phyloP scores from a whole-genome alignment of 2,329 filamentous ascomycete genomes.

The Hymenoscyphus fraxineus region DNA sequence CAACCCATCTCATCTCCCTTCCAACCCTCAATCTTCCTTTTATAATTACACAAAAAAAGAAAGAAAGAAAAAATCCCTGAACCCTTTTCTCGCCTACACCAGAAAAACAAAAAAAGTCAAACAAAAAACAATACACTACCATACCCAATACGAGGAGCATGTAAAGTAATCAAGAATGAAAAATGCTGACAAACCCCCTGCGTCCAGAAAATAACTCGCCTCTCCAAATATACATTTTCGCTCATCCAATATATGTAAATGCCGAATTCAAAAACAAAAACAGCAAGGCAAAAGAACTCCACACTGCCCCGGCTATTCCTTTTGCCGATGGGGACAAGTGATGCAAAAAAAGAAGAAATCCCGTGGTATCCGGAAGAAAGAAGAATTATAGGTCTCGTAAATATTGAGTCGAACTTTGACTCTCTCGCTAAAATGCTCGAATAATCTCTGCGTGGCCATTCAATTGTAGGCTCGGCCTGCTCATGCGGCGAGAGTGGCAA shows the following conservation, averaged over 20 bases:
- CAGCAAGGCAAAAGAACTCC: slow-evolving; percentile 1
- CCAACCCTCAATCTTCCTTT: not conserved
- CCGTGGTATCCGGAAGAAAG: not conserved
- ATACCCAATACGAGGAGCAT: not conserved
- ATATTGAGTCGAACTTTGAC: not conserved
- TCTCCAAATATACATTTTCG: not conserved
- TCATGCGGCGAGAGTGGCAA: slow-evolving; percentile 28
- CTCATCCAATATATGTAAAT: slow-evolving; percentile 11
- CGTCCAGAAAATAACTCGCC: not conserved
- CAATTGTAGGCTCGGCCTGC: slow-evolving; percentile 1
- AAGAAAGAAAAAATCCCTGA: not conserved
- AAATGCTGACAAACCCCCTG: not conserved
- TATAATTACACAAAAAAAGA: not conserved
- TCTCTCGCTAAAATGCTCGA: slow-evolving; percentile 8
- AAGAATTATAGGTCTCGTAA: not conserved
- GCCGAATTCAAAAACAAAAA: not conserved
- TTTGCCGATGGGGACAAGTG: not conserved
- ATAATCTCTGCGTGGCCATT: not conserved
- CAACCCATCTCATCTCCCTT: not conserved
- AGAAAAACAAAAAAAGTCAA: not conserved
- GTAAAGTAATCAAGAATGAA: not conserved
- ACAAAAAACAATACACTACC: not conserved
- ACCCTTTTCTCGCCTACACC: not conserved
- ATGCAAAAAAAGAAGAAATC: slow-evolving; percentile 3
- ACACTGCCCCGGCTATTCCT: not conserved